Percentiles rank a stretch among this genome's conserved stretches.
phyloP scores from a whole-genome alignment of 768 basidiomycete genomes.

The Cyclocybe aegerita region DNA sequence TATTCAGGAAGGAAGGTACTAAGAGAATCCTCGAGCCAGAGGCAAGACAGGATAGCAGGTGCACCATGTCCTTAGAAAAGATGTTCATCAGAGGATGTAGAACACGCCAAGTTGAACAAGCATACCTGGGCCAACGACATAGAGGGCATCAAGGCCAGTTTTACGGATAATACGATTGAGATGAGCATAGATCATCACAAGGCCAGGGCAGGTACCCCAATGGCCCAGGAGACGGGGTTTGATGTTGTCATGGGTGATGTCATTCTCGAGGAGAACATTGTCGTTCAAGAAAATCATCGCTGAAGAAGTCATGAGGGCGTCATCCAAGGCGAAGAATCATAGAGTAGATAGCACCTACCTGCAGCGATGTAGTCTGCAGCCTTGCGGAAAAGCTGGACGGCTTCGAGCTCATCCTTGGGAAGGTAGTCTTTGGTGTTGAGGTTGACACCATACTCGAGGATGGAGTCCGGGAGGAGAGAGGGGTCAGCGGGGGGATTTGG shows the following conservation, averaged over 20 bases:
- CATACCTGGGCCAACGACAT: conserved; percentile 77
- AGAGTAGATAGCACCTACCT: conserved; percentile 36
- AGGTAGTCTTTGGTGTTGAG: conserved; percentile 49
- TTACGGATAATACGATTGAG: conserved; percentile 63
- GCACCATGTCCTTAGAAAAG: conserved; percentile 70
- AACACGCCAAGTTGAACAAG: background rate
- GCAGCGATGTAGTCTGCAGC: conserved; percentile 73
- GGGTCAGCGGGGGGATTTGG: conserved; percentile 71
- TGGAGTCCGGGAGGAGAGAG: conserved; percentile 60
- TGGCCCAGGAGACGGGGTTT: conserved; percentile 82
- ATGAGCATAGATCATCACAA: conserved; percentile 71
- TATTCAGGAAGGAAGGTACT: conserved; percentile 57
- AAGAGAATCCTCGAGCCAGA: conserved; percentile 83
- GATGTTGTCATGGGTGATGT: conserved; percentile 65
- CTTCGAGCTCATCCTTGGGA: conserved; percentile 46
- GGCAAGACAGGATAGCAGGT: conserved; percentile 80
- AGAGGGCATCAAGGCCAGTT: conserved; percentile 61
- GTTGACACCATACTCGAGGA: conserved; percentile 49
- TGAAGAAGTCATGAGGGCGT: conserved; percentile 18
- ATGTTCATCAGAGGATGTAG: background rate
- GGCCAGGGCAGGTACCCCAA: conserved; percentile 84
- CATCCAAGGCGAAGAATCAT: background rate
- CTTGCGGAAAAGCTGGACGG: conserved; percentile 52
- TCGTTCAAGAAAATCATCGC: conserved; percentile 85
- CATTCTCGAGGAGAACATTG: conserved; percentile 65